These are phyloP conservation scores for Caloboletus firmus DNA, from an alignment of 1,284 basidiomycete species.

Conservation along the genomic window DNA sequence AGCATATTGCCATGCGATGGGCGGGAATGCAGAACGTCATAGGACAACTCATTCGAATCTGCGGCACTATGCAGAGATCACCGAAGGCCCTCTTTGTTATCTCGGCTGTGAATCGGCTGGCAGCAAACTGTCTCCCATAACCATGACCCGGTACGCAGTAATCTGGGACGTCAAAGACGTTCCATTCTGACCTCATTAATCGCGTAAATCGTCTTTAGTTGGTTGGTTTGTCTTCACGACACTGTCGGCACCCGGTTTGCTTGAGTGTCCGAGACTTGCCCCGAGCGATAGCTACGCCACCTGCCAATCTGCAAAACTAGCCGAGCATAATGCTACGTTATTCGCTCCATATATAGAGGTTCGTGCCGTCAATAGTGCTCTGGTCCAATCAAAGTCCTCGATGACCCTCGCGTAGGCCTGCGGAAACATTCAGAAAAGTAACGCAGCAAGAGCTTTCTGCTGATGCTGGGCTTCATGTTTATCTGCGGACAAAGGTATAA, in stretches of 20 bases:
- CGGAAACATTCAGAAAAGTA: no score
- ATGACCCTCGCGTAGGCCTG: no score
- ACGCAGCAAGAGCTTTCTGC: no score
- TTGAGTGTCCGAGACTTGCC: constrained; percentile 1
- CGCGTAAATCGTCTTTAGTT: constrained; percentile 1
- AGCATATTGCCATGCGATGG: constrained; percentile 5
- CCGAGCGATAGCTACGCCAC: no score
- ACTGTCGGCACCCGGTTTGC: constrained; percentile 1
- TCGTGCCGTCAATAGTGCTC: no score
- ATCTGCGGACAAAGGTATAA: constrained; percentile 25
- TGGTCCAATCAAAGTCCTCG: no score
- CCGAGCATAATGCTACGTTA: no score
- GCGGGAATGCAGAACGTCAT: no score
- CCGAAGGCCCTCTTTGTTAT: neutral
- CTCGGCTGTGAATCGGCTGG: neutral
- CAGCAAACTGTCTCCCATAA: neutral
- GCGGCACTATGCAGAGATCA: neutral
- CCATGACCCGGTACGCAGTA: neutral
- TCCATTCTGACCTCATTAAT: constrained; percentile 1
- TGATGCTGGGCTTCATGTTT: neutral
- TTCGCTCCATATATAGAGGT: no score
- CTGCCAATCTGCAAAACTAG: no score
- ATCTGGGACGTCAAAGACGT: neutral
- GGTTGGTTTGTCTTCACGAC: constrained; percentile 7
- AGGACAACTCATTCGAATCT: no score